Evolutionary conservation across 148 eudicot genomes (phyloP), one percentile per base, ranked within the genome.

Genomic region (Limonium bicolor): DNA sequence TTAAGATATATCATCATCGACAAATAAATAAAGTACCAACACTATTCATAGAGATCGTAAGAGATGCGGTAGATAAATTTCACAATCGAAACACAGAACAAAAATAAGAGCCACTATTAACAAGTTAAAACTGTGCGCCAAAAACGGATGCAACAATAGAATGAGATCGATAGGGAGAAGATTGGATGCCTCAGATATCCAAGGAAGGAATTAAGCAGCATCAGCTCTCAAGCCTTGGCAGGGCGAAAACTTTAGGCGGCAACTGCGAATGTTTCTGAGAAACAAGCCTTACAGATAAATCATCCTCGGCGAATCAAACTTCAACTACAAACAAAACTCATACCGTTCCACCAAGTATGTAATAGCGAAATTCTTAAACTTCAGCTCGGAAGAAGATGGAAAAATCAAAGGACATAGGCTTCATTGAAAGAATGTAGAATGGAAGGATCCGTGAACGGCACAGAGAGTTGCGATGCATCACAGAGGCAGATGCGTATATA

Each of bases 191-290:
- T 75, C 77, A 75, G 73, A 70, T 71, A 75, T 75, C 82, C 77
- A 75, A 75, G 63, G 71, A 66, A 66, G 71, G 66, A 56, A 50
- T 22, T 19, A 52, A 66, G 20, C 71, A 61, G 70, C 82, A 75
- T 4, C 11, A 75, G 45, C 77, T 70, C 77, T 75, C 82, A 67
- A 70, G 70, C 67, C 77, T 47, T 68, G 73, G 73, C 48, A 50
- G 70, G 85, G 76, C 77, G 80, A 77, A 73, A 73, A 73, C 44
- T 66, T 72, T 19, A 50, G 84, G 34, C 76, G 73, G 76, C 78
- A 52, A 69, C 76, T 77, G 76, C 79, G 68, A 72, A 72, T 76
- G 78, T 73, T 59, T 53, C 56, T 64, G 73, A 75, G 77, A 75
- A 71, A 71, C 74, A 64, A 64, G 74, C 78, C 74, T 76, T 52